A percentile compares a stretch with the other conserved stretches of the same genome.
These are phyloP conservation scores for Fusarium avenaceum DNA, from an alignment of 2,329 filamentous ascomycete species.

Conservation along the genomic window DNA sequence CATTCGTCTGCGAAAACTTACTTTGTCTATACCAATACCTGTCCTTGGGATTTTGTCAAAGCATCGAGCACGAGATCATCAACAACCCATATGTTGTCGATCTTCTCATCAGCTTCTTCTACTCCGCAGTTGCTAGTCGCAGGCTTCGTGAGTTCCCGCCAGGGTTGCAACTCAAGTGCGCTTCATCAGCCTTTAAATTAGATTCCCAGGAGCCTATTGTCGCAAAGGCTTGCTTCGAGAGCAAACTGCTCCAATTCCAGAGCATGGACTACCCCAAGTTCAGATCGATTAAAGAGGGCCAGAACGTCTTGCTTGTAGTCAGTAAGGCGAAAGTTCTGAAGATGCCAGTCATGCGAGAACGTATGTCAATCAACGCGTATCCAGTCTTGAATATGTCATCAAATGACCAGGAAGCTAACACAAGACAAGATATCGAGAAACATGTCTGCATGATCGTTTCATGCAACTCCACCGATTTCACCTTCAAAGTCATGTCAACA, in stretches of 20 bases:
- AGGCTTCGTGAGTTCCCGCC: conserved; percentile 60
- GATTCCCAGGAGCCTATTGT: conserved; percentile 2
- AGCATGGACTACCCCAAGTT: conserved; percentile 29
- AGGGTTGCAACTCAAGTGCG: conserved; percentile 57
- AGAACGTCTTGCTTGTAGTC: conserved; percentile 36
- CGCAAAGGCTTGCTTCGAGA: conserved; percentile 34
- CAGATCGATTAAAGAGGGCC: conserved; percentile 34
- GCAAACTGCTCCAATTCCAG: conserved; percentile 28
- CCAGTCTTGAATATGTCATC: neutral
- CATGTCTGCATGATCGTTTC: conserved; percentile 40
- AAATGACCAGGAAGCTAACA: conserved; percentile 7
- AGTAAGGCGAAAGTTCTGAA: neutral
- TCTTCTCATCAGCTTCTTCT: conserved; percentile 86
- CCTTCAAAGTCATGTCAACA: conserved; percentile 35
- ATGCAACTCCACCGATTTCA: conserved; percentile 1
- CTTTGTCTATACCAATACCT: conserved; percentile 93
- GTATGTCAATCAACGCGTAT: conserved; percentile 17
- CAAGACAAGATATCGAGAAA: conserved; percentile 30
- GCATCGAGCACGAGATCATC: conserved; percentile 85
- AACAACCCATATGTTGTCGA: conserved; percentile 87
- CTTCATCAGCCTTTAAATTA: conserved; percentile 27
- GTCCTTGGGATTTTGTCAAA: conserved; percentile 85
- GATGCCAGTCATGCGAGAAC: conserved; percentile 18
- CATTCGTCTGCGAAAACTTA: conserved; percentile 80
- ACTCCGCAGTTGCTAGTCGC: conserved; percentile 64